phyloP scores from a whole-genome alignment of 1,284 basidiomycete genomes.

The Fomes fomentarius region DNA sequence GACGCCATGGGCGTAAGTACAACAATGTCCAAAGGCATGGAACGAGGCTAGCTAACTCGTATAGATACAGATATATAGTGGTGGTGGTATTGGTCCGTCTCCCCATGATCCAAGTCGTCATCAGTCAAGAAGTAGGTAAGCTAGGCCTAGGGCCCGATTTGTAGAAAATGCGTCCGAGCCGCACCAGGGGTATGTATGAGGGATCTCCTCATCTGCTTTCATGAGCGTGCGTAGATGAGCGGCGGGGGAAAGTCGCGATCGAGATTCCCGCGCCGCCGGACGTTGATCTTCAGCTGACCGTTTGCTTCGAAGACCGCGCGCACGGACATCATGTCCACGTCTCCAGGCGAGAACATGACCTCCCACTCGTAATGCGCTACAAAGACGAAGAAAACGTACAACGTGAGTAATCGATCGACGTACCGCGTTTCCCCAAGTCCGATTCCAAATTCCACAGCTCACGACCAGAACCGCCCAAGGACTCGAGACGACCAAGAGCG shows the following conservation, averaged over 20 bases:
- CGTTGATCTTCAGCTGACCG: conserved; percentile 30
- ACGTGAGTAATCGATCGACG: neutral
- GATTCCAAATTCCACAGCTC: neutral
- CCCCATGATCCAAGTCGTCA: neutral
- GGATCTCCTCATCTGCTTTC: no score
- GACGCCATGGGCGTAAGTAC: neutral
- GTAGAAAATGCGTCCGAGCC: neutral
- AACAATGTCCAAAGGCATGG: neutral
- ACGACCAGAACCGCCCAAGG: neutral
- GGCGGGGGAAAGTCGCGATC: conserved; percentile 3
- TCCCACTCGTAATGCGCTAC: conserved; percentile 36
- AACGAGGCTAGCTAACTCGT: neutral
- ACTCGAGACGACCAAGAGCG: neutral
- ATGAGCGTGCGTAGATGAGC: conserved; percentile 5
- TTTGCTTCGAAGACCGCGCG: conserved; percentile 27
- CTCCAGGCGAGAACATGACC: conserved; percentile 31
- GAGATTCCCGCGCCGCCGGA: conserved; percentile 17
- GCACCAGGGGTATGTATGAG: neutral
- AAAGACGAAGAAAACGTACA: neutral
- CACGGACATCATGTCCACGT: conserved; percentile 32
- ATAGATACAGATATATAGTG: conserved; percentile 11
- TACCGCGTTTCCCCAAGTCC: neutral
- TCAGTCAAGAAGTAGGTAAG: neutral
- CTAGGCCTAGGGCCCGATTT: neutral
- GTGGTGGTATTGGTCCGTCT: no score